Percentiles rank a stretch among this genome's conserved stretches.
Conservation (phyloP, 1,284 basidiomycete genomes). For the Fomitopsis palustris region DNA sequence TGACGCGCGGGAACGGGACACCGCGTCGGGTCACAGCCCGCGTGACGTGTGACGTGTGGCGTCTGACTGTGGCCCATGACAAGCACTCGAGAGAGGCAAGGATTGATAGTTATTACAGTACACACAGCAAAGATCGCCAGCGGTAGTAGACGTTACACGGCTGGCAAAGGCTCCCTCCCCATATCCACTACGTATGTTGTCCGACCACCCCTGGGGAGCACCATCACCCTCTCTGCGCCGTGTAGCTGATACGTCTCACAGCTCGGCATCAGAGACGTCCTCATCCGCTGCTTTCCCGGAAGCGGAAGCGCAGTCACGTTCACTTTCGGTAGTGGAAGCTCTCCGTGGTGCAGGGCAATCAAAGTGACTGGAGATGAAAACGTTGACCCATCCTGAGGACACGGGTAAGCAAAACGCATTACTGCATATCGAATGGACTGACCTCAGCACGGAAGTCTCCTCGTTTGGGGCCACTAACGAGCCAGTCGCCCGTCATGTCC, state of each 20-base stretch:
- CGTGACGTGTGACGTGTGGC: conserved; percentile 5
- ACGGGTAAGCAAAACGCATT: conserved; percentile 7
- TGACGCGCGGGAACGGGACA: conserved; percentile 5
- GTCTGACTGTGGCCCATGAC: conserved; percentile 10
- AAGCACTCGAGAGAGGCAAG: not conserved
- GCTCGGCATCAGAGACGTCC: conserved; percentile 54
- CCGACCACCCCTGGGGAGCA: conserved; percentile 74
- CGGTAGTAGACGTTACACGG: no score
- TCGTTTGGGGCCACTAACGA: conserved; percentile 76
- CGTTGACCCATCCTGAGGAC: conserved; percentile 51
- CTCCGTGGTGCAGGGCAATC: conserved; percentile 76
- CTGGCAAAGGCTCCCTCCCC: conserved; percentile 33
- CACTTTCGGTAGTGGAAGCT: conserved; percentile 69
- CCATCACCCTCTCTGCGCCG: conserved; percentile 69
- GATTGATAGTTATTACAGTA: not conserved
- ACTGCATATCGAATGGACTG: conserved; percentile 15
- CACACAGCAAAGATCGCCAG: not conserved
- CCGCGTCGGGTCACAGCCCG: not conserved
- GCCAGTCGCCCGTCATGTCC: conserved; percentile 75
- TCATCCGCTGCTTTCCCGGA: conserved; percentile 48
- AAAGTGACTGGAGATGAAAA: conserved; percentile 62
- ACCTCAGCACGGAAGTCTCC: conserved; percentile 75
- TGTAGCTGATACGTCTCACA: conserved; percentile 74
- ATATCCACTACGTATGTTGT: conserved; percentile 77
- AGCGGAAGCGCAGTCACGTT: conserved; percentile 55